Percentiles rank a stretch among this genome's conserved stretches.
These are phyloP conservation scores for Phytophthora kernoviae DNA, from an alignment of 352 stramenopile species.

Conservation along the genomic window DNA sequence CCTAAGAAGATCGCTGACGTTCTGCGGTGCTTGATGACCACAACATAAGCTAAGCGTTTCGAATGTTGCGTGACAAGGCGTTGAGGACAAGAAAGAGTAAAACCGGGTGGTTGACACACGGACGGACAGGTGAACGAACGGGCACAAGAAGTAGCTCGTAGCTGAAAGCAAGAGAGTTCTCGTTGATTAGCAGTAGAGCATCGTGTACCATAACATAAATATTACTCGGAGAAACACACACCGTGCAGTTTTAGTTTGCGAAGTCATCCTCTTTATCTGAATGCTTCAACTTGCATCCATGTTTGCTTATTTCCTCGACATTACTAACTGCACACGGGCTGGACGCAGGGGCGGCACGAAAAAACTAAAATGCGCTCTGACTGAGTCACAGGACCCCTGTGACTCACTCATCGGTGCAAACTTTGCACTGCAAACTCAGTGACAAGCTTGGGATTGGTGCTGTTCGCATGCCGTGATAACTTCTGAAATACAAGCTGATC, in stretches of 20 bases:
- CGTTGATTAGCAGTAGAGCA: constrained; percentile 49
- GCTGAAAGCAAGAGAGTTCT: constrained; percentile 28
- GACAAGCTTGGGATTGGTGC: too few species aligned
- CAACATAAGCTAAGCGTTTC: constrained; percentile 17
- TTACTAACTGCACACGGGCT: constrained; percentile 29
- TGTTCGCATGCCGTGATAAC: too few species aligned
- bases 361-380: constrained; percentile 14
- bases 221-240: constrained; percentile 34
- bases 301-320: constrained; percentile 35
- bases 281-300: constrained; percentile 3
- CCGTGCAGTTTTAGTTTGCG: neutral
- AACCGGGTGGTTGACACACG: constrained; percentile 23
- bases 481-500: constrained; percentile 19
- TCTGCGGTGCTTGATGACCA: constrained; percentile 51
- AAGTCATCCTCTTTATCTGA: constrained; percentile 5
- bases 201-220: constrained; percentile 47
- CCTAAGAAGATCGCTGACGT: constrained; percentile 61
- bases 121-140: constrained; percentile 19
- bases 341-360: constrained; percentile 23
- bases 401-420: too few species aligned
- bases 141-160: constrained; percentile 38
- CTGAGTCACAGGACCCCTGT: too few species aligned
- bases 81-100: constrained; percentile 22
- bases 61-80: constrained; percentile 15
- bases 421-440: too few species aligned